These are phyloP conservation scores for Gaertneriomyces semiglobifer DNA, from an alignment of 192 early-diverging fungal species.

Conservation along the genomic window DNA sequence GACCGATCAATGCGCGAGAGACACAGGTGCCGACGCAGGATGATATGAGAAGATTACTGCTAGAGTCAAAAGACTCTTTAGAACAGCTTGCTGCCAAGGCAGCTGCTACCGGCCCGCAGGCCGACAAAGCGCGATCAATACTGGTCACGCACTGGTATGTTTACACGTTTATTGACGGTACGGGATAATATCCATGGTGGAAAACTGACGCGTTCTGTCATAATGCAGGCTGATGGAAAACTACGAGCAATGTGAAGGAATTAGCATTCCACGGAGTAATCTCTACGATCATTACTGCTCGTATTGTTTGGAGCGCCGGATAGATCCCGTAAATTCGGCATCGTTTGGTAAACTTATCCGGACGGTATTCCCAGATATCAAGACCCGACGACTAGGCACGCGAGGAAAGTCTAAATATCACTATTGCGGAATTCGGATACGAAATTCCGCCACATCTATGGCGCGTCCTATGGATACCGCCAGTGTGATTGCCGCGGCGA, in stretches of 20 bases:
- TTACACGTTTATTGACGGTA: neutral
- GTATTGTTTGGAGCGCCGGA: constrained; percentile 31
- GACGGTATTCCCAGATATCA: constrained; percentile 46
- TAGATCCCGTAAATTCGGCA: constrained; percentile 50
- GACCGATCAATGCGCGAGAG: constrained; percentile 24
- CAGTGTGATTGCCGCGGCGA: constrained; percentile 6
- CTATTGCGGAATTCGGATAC: constrained; percentile 43
- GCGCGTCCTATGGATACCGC: constrained; percentile 6
- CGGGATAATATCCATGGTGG: neutral
- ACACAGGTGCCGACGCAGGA: constrained; percentile 28
- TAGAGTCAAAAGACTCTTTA: constrained; percentile 28
- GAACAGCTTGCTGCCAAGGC: constrained; percentile 28
- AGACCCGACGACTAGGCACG: constrained; percentile 47
- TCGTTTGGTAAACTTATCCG: constrained; percentile 52
- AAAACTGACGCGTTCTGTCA: neutral
- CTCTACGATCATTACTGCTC: constrained; percentile 48
- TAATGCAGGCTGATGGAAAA: constrained; percentile 34
- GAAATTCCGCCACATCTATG: constrained; percentile 18
- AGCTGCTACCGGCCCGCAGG: constrained; percentile 19
- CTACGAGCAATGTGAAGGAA: constrained; percentile 38
- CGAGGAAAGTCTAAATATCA: constrained; percentile 50
- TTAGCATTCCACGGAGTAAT: constrained; percentile 41
- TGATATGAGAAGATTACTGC: constrained; percentile 24
- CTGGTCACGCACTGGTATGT: constrained; percentile 26
- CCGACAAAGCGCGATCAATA: constrained; percentile 28